Percentiles rank a stretch among this genome's conserved stretches.
phyloP scores from a whole-genome alignment of 495 filamentous ascomycete species.

The Cenococcum geophilum region DNA sequence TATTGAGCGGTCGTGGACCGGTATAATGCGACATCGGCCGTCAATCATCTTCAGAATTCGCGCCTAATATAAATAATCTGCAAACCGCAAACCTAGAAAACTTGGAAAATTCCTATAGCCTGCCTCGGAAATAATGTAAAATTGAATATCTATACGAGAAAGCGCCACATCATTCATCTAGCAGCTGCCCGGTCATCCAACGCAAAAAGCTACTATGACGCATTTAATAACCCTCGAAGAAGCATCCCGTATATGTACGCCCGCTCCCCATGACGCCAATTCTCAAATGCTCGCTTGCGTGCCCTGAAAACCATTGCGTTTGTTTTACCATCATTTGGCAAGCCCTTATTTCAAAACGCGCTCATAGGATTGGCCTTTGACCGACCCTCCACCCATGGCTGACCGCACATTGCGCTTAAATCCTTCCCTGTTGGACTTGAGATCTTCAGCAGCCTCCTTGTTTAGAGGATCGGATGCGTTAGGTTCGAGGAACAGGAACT shows the following conservation, averaged over 20 bases:
- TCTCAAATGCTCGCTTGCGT: constrained; percentile 3
- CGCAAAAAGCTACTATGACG: neutral
- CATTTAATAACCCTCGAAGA: neutral
- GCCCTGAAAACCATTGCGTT: neutral
- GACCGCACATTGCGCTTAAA: constrained; percentile 87
- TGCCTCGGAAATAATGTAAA: neutral
- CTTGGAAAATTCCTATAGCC: neutral
- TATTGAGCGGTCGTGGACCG: too few relatives aligned
- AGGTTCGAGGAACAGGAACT: constrained; percentile 97
- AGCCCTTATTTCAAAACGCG: constrained; percentile 53
- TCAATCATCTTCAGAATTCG: neutral
- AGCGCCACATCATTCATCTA: neutral
- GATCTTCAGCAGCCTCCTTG: constrained; percentile 93
- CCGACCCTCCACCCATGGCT: constrained; percentile 74
- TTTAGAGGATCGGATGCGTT: constrained; percentile 96
- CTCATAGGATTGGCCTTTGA: constrained; percentile 68
- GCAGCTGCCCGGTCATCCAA: neutral
- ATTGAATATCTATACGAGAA: neutral
- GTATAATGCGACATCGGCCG: neutral
- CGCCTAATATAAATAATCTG: neutral
- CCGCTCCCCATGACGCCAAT: neutral
- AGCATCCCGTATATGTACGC: constrained; percentile 1
- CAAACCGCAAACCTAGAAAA: too few relatives aligned
- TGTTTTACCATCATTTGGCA: neutral
- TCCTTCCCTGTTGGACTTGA: constrained; percentile 70